Percentiles rank a stretch among this genome's conserved stretches.
Evolutionary conservation across 2,329 filamentous ascomycete genomes (phyloP).

Genomic region (Sarocladiaceae sp.): DNA sequence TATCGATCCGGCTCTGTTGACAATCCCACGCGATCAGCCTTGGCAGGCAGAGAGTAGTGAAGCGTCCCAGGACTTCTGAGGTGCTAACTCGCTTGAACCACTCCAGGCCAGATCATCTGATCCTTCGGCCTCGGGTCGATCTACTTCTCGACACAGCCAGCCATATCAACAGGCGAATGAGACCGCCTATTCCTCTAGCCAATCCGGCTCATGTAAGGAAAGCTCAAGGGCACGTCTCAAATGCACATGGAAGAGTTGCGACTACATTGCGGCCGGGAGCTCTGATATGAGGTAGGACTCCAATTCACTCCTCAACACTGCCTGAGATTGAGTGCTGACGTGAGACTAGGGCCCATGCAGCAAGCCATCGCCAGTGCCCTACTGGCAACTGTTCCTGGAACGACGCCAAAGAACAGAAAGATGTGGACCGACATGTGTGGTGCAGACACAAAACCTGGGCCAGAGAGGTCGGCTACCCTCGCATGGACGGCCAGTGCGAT

Average conservation of each 20-base stretch:
- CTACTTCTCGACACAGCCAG: background rate
- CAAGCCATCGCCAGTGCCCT: background rate
- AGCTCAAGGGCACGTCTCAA: background rate
- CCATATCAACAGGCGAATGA: background rate
- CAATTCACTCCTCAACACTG: too few species aligned
- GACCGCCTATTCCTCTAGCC: background rate
- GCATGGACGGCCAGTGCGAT: background rate
- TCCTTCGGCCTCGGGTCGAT: background rate
- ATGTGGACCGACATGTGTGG: background rate
- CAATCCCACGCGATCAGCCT: too few species aligned
- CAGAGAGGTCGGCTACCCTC: background rate
- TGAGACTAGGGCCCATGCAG: background rate
- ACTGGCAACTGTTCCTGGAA: background rate
- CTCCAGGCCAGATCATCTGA: background rate
- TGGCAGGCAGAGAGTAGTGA: background rate
- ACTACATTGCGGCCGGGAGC: background rate
- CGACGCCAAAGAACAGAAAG: background rate
- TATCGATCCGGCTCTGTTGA: background rate
- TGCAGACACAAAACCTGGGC: background rate
- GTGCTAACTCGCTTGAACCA: background rate
- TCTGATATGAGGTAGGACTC: background rate
- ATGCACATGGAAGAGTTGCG: conserved; percentile 2
- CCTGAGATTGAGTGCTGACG: too few species aligned
- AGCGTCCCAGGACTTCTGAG: background rate
- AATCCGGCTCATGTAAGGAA: background rate